A percentile compares a stretch with the other conserved stretches of the same genome.
These are phyloP conservation scores for Heterobasidion annosum DNA, from an alignment of 1,284 basidiomycete species.

Conservation along the genomic window DNA sequence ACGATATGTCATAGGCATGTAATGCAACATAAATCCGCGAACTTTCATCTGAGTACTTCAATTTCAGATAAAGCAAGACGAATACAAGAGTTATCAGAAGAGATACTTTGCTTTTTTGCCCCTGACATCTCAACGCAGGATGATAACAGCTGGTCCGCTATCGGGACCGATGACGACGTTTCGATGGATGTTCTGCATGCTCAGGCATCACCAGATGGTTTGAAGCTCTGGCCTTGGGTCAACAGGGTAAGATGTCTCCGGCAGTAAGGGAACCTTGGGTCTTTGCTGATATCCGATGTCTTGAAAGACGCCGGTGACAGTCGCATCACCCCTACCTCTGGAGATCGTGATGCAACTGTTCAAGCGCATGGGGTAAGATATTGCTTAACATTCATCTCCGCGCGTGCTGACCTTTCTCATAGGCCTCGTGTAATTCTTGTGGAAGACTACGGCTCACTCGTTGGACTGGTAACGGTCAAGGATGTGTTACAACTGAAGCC, in stretches of 20 bases:
- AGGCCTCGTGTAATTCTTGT: constrained; percentile 94
- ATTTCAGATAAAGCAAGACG: constrained; percentile 61
- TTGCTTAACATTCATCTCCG: neutral
- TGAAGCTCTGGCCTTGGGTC: constrained; percentile 87
- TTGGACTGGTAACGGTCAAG: constrained; percentile 91
- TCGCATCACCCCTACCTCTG: constrained; percentile 87
- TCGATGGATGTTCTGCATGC: constrained; percentile 52
- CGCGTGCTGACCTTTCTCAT: constrained; percentile 6
- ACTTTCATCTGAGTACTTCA: neutral
- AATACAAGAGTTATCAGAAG: constrained; percentile 47
- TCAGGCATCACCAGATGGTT: constrained; percentile 41
- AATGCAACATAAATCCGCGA: neutral
- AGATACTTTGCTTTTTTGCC: constrained; percentile 68
- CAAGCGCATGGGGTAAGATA: constrained; percentile 84
- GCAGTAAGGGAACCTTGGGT: neutral
- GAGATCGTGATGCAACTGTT: constrained; percentile 97
- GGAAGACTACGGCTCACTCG: constrained; percentile 74
- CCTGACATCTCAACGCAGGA: constrained; percentile 22
- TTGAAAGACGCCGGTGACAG: constrained; percentile 80
- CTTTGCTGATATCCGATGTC: constrained; percentile 1
- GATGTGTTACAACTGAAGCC: constrained; percentile 84
- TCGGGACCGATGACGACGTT: constrained; percentile 62
- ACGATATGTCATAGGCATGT: constrained; percentile 74
- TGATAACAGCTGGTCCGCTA: constrained; percentile 36
- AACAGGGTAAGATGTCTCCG: constrained; percentile 58